These are phyloP conservation scores for Cyberlindnera nakhonratchasimensis DNA, from an alignment of 805 yeast genomes.

Conservation along the genomic window DNA sequence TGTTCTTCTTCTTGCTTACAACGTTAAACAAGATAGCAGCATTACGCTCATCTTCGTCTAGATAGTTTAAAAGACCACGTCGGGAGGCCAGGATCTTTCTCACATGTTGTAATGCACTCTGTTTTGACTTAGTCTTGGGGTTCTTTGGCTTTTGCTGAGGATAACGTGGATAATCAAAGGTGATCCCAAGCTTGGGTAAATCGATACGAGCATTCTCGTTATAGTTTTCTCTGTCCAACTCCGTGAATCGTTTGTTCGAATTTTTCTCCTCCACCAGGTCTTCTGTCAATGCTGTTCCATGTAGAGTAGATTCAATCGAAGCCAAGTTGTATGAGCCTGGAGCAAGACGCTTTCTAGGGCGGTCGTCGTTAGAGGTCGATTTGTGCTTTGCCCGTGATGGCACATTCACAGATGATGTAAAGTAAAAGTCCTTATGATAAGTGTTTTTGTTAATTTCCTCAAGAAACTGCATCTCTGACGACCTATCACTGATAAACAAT, in stretches of 20 bases:
- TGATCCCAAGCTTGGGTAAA: conserved; percentile 32
- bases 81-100: conserved; percentile 38
- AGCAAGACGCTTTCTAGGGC: conserved; percentile 25
- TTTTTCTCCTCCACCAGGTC: conserved; percentile 33
- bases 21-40: conserved; percentile 30
- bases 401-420: conserved; percentile 26
- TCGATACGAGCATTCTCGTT: conserved; percentile 38
- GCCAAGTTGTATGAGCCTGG: conserved; percentile 29
- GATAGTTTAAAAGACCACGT: conserved; percentile 38
- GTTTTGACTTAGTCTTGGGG: conserved; percentile 24
- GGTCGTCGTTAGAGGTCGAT: conserved; percentile 10
- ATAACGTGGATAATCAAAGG: conserved; percentile 25
- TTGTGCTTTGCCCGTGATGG: conserved; percentile 21
- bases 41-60: conserved; percentile 41
- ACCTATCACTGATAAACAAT: too few species aligned
- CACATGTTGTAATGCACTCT: conserved; percentile 30
- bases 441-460: conserved; percentile 23
- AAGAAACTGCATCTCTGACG: conserved; percentile 12
- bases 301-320: conserved; percentile 24
- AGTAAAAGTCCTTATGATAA: conserved; percentile 24
- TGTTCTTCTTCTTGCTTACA: conserved; percentile 30
- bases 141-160: conserved; percentile 12
- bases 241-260: conserved; percentile 37
- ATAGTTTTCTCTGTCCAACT: conserved; percentile 42
- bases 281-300: conserved; percentile 28